Evolutionary conservation across 345 rosid species (phyloP).

Genomic region (Linum lewisii): DNA sequence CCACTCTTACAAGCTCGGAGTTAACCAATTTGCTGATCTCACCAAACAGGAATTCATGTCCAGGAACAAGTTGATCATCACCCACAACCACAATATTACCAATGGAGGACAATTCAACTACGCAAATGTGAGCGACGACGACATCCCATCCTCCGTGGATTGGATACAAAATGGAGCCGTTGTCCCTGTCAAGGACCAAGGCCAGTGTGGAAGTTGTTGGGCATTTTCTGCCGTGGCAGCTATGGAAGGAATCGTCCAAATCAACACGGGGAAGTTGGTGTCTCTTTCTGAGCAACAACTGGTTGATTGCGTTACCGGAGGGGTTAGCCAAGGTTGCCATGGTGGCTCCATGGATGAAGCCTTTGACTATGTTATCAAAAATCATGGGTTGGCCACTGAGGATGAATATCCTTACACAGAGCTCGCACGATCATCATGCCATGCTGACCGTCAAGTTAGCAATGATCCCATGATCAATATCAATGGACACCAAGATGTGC

Average conservation of each 20-base stretch:
- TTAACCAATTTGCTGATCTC: too few species aligned
- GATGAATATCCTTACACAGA: background rate
- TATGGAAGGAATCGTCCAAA: background rate
- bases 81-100: background rate
- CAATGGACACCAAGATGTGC: background rate
- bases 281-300: background rate
- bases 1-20: background rate
- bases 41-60: background rate
- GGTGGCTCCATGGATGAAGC: background rate
- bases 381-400: background rate
- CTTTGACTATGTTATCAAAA: too few species aligned
- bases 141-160: background rate
- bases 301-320: background rate
- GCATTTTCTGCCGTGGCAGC: constrained; percentile 1
- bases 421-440: too few species aligned
- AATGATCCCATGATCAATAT: background rate
- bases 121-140: background rate
- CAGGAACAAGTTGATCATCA: background rate
- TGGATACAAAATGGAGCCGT: background rate
- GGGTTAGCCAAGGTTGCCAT: background rate
- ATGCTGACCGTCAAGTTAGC: background rate
- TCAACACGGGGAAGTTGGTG: background rate
- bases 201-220: background rate
- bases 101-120: background rate
- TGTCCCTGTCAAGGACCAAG: background rate